Base-by-base conservation (phyloP, 1,284 basidiomycete genomes). In the Fomitopsis pinicola region DNA sequence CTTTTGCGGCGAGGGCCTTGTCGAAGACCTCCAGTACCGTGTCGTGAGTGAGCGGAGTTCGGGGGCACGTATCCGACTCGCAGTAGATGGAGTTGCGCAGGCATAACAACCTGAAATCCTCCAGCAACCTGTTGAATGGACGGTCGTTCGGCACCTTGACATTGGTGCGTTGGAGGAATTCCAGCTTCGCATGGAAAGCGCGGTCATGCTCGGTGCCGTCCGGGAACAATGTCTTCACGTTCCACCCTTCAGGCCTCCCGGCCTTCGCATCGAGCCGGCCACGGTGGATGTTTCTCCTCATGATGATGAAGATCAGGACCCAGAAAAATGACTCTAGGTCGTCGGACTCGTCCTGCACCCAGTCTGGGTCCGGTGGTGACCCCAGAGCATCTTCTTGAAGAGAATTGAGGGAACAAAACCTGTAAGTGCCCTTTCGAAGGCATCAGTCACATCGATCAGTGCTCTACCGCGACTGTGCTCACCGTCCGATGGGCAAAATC, bases 281-380 rank as follows among this genome's bases (percentile, higher is more conserved):
- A 7, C 10, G 45, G 10, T 26, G 19, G 22, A 46, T 22, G 22
- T 46, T 60, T 28, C 63, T 54, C 7, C 59, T 60, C 2, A 66
- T 15, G 15, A 62, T 52, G 14, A 63, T 48, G 59, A 59, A 63
- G 19, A 66, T 17, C 4, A 66, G 50, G 35, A 62, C 54, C 64
- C 64, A 66, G 44, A 50, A 58, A 55, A 59, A 62, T 0, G 62
- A 63, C 26, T 66, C 64, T 1, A 66, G 55, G 45, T 66, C 64
- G 40, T 66, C 62, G 3, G 55, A 22, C 12, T 33, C 26, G 2
- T 46, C 40, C 9, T 62, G 62, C 3, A 38, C 28, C 30, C 36
- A 14, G 8, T 33, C 53, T n/a, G 19, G 36, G 22, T 10, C 14
- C 14, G 45, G 45, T 28, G 46, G 42, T 1, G 59, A 36, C n/a